Conservation (phyloP, 148 eudicot species). For the Persicaria maculosa region DNA sequence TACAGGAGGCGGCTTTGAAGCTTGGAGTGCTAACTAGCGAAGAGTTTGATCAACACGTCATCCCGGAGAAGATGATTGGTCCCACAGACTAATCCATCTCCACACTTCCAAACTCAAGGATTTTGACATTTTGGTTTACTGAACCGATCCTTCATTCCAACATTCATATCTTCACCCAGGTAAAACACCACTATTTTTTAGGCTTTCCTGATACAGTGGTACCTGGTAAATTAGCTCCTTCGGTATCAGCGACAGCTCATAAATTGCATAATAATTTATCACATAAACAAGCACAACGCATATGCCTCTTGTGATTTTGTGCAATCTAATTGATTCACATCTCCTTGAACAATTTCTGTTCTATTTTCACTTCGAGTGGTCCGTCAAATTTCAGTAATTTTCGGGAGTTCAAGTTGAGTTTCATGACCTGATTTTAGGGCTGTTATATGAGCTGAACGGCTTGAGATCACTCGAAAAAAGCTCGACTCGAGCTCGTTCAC, state of each 20-base stretch:
- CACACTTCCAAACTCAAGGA: not conserved
- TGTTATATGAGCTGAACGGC: no score
- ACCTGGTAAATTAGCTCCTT: not conserved
- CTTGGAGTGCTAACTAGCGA: conserved; percentile 78
- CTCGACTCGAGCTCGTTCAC: no score
- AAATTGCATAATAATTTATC: not conserved
- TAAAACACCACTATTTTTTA: not conserved
- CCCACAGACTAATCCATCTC: conserved; percentile 45
- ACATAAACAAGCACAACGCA: no score
- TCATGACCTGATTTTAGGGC: no score
- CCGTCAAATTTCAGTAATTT: no score
- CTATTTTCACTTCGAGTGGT: no score
- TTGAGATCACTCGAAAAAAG: no score
- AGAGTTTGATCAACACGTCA: conserved; percentile 74
- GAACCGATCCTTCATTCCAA: not conserved
- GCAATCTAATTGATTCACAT: no score
- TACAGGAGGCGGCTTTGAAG: conserved; percentile 86
- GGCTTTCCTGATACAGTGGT: not conserved
- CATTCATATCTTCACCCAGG: not conserved
- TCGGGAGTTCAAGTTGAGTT: no score
- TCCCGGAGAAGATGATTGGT: conserved; percentile 94
- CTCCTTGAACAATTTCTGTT: no score
- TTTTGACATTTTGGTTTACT: not conserved
- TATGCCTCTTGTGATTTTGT: no score
- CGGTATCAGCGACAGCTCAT: not conserved